Conservation (phyloP, 768 basidiomycete genomes). For the Leccinum barrowsii region DNA sequence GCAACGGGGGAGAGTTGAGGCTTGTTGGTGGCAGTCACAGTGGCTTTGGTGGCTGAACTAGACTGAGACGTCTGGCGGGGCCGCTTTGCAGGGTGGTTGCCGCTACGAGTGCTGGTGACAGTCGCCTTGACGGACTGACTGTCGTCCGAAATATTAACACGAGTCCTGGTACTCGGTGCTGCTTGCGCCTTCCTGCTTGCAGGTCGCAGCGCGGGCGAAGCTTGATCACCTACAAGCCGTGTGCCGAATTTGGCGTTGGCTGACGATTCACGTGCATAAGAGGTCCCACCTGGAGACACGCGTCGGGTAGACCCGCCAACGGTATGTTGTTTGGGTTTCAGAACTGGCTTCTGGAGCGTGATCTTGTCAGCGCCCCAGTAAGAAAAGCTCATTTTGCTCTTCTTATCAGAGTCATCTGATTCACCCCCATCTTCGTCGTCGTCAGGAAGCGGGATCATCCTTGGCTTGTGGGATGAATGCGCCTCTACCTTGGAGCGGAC, state of each 20-base stretch:
- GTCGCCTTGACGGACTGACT: slow-evolving; percentile 66
- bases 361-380: slow-evolving; percentile 93
- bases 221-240: slow-evolving; percentile 62
- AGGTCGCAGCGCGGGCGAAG: slow-evolving; percentile 45
- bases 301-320: slow-evolving; percentile 37
- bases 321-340: slow-evolving; percentile 43
- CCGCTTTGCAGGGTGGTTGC: slow-evolving; percentile 48
- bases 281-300: slow-evolving; percentile 41
- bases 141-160: slow-evolving; percentile 58
- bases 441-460: slow-evolving; percentile 65
- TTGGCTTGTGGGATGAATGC: slow-evolving; percentile 54
- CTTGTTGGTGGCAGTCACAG: slow-evolving; percentile 33
- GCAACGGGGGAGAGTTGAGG: slow-evolving; percentile 65
- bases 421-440: slow-evolving; percentile 59
- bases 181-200: slow-evolving; percentile 59
- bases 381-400: slow-evolving; percentile 92
- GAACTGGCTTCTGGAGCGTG: slow-evolving; percentile 75
- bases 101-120: slow-evolving; percentile 57
- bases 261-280: slow-evolving; percentile 76
- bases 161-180: slow-evolving; percentile 38
- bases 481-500: slow-evolving; percentile 67
- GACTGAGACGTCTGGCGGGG: slow-evolving; percentile 71
- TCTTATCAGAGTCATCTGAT: slow-evolving; percentile 83
- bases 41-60: slow-evolving; percentile 50
- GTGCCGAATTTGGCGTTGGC: slow-evolving; percentile 93